Base-by-base conservation (phyloP, 345 rosid species). In the Eucalyptus pauciflora region DNA sequence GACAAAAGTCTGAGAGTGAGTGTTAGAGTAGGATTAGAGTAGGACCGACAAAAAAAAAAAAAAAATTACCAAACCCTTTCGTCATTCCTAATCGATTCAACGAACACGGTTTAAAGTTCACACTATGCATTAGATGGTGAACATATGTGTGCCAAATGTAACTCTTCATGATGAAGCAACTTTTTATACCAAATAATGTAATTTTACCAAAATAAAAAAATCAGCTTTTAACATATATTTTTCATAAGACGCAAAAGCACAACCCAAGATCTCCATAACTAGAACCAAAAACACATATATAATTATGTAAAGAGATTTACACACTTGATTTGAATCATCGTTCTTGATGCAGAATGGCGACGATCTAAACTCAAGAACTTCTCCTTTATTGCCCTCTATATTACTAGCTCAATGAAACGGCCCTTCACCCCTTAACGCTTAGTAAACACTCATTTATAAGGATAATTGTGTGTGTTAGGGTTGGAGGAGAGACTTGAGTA, bases 351-450 rank as follows among this genome's bases (percentile, higher is more conserved):
- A 33, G 37, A 33, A 33, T 33, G 37, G 4, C 2, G 2, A 52
- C 0, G 10, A 52, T 52, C 24, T 18, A 52, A 18, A 52, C 56
- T 52, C 24, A 52, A 52, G 56, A 52, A 3, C 56, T 52, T 52
- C 24, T 52, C 4, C 0, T 52, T 4, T 52, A 18, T 52, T 52
- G 0, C 10, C 56, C 0, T 7, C 1, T 52, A 7, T 52, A 52
- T 52, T 52, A 52, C 2, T 52, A 4, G 2, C 24, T 52, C 4
- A 52, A 52, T 52, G 56, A 52, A 7, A 18, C 0, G 0, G 1
- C 24, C 10, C 0, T 2, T 52, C 56, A 18, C 56, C 2, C 1
- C 56, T 52, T 52, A 18, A 7, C 0, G 4, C 10, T 52, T 52
- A 52, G 24, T 52, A 18, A 52, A 18, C 0, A 0, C 56, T 52